Base-by-base conservation (phyloP, 75 land plant species). In the Cryptomeria japonica region DNA sequence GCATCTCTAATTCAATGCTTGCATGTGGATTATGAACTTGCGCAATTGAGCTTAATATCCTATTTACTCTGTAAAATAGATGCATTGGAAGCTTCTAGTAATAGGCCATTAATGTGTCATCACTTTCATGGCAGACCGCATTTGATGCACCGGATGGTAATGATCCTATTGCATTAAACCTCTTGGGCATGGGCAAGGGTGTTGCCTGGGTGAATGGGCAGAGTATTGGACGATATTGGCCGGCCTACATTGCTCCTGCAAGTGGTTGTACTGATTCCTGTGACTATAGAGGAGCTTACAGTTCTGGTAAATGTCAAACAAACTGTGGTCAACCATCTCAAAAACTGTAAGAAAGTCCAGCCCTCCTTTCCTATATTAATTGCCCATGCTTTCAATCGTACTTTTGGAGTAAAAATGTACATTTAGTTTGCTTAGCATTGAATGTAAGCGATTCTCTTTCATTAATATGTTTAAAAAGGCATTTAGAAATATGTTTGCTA, bases 131-230 rank as follows among this genome's bases (percentile, higher is more conserved):
- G 83, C 94, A 98, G 99, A 93, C 96, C 34, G 89, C 42, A 5
- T 97, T 98, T 91, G 92, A 90, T 86, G 93, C 99, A 42, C 99
- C 99, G 42, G 90, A 83, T 49, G 99, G 99, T 15, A 90, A 78
- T 87, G 92, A 92, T 85, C 99, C 99, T 4, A 92, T 98, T 49
- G 96, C 96, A 8, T 77, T 98, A 80, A 94, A 98, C 88, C 89
- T 98, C 86, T 89, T 89, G 1, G 96, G 99, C 51, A 91, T 98
- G 97, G 99, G 96, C 46, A 98, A 98, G 86, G 99, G 99, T 38
- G 91, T 93, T 88, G 99, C 95, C 83, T 98, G 99, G 99, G 94
- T 98, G 31, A 98, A 98, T 79, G 99, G 99, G 18, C 90, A 97
- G 61, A 93, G 97, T 90, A 94, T 98, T 76, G 99, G 99, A 6